Percentiles rank a stretch among this genome's conserved stretches.
phyloP scores from a whole-genome alignment of 2,329 filamentous ascomycete genomes.

The Phaeophleospora eucalypticola region DNA sequence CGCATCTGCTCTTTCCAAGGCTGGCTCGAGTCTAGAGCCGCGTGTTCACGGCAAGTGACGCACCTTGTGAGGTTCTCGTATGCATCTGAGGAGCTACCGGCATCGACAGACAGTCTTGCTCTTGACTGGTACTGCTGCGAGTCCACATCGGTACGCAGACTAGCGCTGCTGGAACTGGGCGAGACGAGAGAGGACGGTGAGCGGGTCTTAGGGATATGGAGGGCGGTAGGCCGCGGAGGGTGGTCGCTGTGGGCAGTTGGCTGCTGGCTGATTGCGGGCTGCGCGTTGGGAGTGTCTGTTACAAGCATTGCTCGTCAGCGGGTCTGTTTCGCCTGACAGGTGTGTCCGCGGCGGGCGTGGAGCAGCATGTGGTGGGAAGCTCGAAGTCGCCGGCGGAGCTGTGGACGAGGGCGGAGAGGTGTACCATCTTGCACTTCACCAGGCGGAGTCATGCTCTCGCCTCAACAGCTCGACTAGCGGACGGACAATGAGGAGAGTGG shows the following conservation, averaged over 20 bases:
- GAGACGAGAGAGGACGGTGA: constrained; percentile 47
- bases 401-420: constrained; percentile 1
- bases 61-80: constrained; percentile 73
- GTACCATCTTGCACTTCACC: constrained; percentile 12
- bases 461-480: neutral
- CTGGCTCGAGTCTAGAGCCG: no score
- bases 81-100: constrained; percentile 56
- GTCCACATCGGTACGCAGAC: constrained; percentile 47
- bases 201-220: constrained; percentile 46
- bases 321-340: neutral
- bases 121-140: constrained; percentile 41
- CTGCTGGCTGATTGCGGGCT: neutral
- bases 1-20: no score
- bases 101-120: constrained; percentile 72
- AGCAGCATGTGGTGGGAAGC: no score
- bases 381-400: constrained; percentile 53
- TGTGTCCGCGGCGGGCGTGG: no score
- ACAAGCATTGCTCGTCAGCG: constrained; percentile 13
- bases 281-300: constrained; percentile 7
- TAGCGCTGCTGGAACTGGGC: constrained; percentile 30
- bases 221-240: constrained; percentile 13
- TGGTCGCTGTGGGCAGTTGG: constrained; percentile 1
- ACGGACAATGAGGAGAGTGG: neutral
- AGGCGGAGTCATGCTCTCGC: constrained; percentile 14
- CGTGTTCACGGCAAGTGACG: constrained; percentile 33